Evolutionary conservation across 148 eudicot genomes (phyloP).

Genomic region (Diospyros kaki): DNA sequence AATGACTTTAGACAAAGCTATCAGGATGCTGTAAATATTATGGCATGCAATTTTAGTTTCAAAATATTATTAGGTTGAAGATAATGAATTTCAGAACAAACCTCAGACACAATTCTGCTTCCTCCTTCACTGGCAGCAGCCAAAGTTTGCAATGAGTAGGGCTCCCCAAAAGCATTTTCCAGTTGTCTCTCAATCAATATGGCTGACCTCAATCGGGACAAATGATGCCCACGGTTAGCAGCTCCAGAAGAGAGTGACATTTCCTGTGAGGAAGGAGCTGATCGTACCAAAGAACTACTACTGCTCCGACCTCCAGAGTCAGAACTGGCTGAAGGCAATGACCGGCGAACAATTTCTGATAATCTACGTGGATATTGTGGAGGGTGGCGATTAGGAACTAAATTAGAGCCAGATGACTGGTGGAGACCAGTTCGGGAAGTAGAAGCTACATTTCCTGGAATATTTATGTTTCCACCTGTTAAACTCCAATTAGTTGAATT

Average conservation of each 20-base stretch:
- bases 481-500: conserved; percentile 47
- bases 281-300: conserved; percentile 26
- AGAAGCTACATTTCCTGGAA: conserved; percentile 43
- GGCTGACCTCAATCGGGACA: conserved; percentile 42
- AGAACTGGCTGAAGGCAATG: conserved; percentile 43
- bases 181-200: conserved; percentile 60
- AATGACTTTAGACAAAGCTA: background rate
- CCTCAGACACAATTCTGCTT: conserved; percentile 88
- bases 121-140: conserved; percentile 84
- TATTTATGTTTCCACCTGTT: conserved; percentile 28
- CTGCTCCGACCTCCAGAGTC: conserved; percentile 51
- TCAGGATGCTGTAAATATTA: background rate
- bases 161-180: conserved; percentile 51
- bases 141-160: conserved; percentile 53
- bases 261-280: conserved; percentile 41
- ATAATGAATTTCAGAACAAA: conserved; percentile 17
- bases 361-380: conserved; percentile 61
- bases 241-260: conserved; percentile 23
- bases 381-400: conserved; percentile 48
- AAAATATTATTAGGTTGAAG: background rate
- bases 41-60: background rate
- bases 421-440: conserved; percentile 47
- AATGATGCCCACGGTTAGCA: conserved; percentile 40
- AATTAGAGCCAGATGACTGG: conserved; percentile 37
- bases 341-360: conserved; percentile 65